Base-by-base conservation (phyloP, 164 flowering plant species). In the Stephania japonica region DNA sequence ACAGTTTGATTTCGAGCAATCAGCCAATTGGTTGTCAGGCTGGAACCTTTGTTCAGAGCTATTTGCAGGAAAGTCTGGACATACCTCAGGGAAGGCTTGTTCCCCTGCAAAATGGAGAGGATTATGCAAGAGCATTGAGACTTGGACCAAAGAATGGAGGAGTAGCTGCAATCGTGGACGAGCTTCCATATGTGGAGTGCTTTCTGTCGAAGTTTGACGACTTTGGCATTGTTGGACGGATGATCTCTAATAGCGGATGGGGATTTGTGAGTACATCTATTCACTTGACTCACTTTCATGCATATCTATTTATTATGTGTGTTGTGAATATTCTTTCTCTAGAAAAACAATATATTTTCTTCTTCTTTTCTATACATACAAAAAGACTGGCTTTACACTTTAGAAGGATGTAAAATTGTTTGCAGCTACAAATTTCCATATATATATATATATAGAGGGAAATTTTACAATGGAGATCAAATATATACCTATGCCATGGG, bases 141-240 rank as follows among this genome's bases (percentile, higher is more conserved):
- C 82, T 14, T 44, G 93, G 95, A 47, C 89, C 92, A 19, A 43
- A 49, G 2, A 73, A 79, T 25, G 97, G 93, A 62, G 94, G 92
- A 11, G 97, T 92, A 68, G 91, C 87, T 13, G 97, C 93, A 13
- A 80, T 92, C 8, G 85, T 92, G 6, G 97, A 92, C 73, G 97
- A 92, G 82, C 87, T 86, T 78, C 88, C 95, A 42, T 92, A 92
- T 69, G 71, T 92, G 21, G 92, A 92, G 69, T 72, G 88, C 53
- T 92, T 92, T 80, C 78, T 92, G 62, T 75, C 89, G 38, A 81
- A 79, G 8, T 73, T 68, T 4, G 62, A 81, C 19, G 87, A 84
- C 13, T 90, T 87, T 62, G 83, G 81, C 41, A 86, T 89, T 65
- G 81, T 87, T 67, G 97, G 97, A 64, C 85, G 84, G 75, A 44